These are phyloP conservation scores for Kazachstania viticola DNA, from an alignment of 805 yeast genomes.

Conservation along the genomic window DNA sequence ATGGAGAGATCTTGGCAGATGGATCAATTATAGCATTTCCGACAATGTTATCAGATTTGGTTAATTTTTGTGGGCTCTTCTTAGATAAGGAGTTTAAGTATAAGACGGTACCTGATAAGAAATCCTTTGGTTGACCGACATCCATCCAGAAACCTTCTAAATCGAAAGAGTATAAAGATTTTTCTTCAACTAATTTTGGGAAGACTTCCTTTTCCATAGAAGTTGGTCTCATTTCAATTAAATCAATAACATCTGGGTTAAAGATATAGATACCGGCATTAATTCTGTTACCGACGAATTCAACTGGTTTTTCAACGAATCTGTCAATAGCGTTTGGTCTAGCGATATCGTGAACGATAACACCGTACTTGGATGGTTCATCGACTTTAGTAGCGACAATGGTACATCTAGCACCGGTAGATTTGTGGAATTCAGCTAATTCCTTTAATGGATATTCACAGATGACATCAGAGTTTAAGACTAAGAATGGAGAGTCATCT, in stretches of 20 bases:
- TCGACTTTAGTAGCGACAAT: slow-evolving; percentile 99
- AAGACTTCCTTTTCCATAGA: slow-evolving; percentile 99
- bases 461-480: slow-evolving; percentile 94
- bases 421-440: slow-evolving; percentile 82
- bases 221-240: slow-evolving; percentile 96
- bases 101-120: slow-evolving; percentile 88
- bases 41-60: slow-evolving; percentile 61
- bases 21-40: slow-evolving; percentile 93
- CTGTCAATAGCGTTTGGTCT: slow-evolving; percentile 94
- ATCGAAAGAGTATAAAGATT: slow-evolving; percentile 86
- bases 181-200: slow-evolving; percentile 88
- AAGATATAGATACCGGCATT: slow-evolving; percentile 97
- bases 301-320: slow-evolving; percentile 98
- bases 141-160: slow-evolving; percentile 99
- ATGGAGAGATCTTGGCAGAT: slow-evolving; percentile 82
- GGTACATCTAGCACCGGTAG: slow-evolving; percentile 96
- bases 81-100: slow-evolving; percentile 80
- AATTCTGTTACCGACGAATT: slow-evolving; percentile 98
- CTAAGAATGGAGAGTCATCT: slow-evolving; percentile 95
- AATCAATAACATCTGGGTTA: slow-evolving; percentile 94
- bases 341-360: slow-evolving; percentile 93
- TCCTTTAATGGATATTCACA: slow-evolving; percentile 97
- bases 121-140: slow-evolving; percentile 99
- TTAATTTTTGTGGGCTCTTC: slow-evolving; percentile 62
- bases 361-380: slow-evolving; percentile 99